Conservation (phyloP, 179 eudicot species). For the Beta macrorhiza region DNA sequence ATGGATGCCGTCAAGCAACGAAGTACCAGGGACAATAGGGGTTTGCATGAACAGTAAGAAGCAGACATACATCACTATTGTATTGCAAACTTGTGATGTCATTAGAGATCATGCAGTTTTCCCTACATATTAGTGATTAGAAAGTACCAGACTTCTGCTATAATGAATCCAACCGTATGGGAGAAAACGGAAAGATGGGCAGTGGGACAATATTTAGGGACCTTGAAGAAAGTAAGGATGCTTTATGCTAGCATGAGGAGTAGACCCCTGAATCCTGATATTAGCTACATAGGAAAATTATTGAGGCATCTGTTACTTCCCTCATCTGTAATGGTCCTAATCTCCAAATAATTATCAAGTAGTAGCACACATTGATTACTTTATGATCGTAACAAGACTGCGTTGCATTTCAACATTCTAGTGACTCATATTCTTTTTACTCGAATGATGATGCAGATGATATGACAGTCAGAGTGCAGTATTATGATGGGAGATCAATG, state of each 20-base stretch:
- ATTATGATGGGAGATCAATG: constrained; percentile 75
- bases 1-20: not conserved
- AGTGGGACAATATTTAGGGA: not conserved
- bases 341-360: not conserved
- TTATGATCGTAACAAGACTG: not conserved
- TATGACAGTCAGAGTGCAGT: constrained; percentile 66
- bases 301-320: not conserved
- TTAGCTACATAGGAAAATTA: not conserved
- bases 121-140: not conserved
- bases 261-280: constrained; percentile 4
- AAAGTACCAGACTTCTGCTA: not conserved
- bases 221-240: not conserved
- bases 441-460: constrained; percentile 56
- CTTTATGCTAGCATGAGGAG: not conserved
- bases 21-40: not conserved
- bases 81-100: too few species aligned
- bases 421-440: not conserved
- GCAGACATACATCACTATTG: not conserved
- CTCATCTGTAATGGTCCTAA: not conserved
- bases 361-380: not conserved
- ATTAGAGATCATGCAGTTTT: not conserved
- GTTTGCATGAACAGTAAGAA: not conserved
- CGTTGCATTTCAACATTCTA: not conserved
- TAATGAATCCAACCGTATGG: not conserved
- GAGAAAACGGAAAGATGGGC: not conserved